Evolutionary conservation across 306 rosid genomes (phyloP).

Genomic region (Vigna mungo): DNA sequence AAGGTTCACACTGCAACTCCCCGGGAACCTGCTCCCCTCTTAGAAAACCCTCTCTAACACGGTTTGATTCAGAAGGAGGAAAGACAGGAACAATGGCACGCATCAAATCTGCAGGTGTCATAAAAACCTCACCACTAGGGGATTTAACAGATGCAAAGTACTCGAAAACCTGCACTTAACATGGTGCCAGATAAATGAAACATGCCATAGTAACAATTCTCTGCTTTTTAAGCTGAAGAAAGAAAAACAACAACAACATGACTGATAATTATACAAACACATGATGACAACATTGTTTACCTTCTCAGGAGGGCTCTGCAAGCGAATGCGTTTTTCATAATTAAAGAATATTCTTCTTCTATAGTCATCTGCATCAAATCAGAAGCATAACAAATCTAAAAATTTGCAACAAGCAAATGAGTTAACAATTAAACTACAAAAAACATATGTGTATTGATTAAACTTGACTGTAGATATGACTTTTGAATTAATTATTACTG

Average conservation of each 20-base stretch:
- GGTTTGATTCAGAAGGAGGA: conserved; percentile 73
- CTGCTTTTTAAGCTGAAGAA: background rate
- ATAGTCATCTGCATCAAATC: conserved; percentile 53
- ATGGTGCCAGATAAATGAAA: conserved; percentile 24
- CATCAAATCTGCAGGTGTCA: conserved; percentile 81
- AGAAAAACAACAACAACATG: background rate
- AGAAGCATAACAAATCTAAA: conserved; percentile 9
- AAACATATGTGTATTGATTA: background rate
- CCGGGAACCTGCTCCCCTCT: conserved; percentile 72
- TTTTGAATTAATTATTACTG: background rate
- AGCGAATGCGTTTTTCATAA: conserved; percentile 73
- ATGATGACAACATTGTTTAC: conserved; percentile 41
- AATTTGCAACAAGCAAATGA: background rate
- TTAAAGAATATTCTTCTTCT: conserved; percentile 76
- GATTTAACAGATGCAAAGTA: conserved; percentile 65
- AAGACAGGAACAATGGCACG: conserved; percentile 77
- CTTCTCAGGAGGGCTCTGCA: conserved; percentile 77
- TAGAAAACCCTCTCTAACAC: conserved; percentile 74
- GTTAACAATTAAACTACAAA: background rate
- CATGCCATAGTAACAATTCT: conserved; percentile 1
- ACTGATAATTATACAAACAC: background rate
- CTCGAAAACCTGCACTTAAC: conserved; percentile 61
- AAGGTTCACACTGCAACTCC: conserved; percentile 59
- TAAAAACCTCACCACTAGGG: conserved; percentile 59
- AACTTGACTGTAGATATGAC: background rate